These are phyloP conservation scores for Candida glucosophila DNA, from an alignment of 1,139 yeast genomes.

Conservation along the genomic window DNA sequence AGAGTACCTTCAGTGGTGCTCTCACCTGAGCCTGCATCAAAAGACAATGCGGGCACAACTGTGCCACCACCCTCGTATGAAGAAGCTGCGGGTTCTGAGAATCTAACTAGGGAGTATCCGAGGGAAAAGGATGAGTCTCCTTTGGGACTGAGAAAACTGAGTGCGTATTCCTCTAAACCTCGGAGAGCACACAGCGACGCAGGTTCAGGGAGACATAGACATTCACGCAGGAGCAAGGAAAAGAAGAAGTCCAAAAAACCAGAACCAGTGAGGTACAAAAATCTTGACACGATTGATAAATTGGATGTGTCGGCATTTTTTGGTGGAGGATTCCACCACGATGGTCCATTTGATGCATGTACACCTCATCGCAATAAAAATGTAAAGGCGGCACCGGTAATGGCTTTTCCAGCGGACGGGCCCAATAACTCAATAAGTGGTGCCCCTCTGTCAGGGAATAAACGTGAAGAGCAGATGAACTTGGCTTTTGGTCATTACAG, in stretches of 20 bases:
- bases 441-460: slow-evolving; percentile 27
- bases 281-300: slow-evolving; percentile 87
- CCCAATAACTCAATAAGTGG: slow-evolving; percentile 86
- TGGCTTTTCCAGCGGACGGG: slow-evolving; percentile 93
- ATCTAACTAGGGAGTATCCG: slow-evolving; percentile 37
- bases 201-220: slow-evolving; percentile 5
- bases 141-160: slow-evolving; percentile 9
- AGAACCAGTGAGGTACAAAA: slow-evolving; percentile 42
- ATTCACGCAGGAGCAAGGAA: slow-evolving; percentile 5
- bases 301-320: slow-evolving; percentile 91
- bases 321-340: slow-evolving; percentile 96
- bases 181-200: slow-evolving; percentile 10
- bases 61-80: slow-evolving; percentile 54
- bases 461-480: slow-evolving; percentile 49
- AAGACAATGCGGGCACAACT: slow-evolving; percentile 13
- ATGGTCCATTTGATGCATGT: slow-evolving; percentile 98
- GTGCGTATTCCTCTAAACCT: slow-evolving; percentile 10
- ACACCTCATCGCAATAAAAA: slow-evolving; percentile 91
- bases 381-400: slow-evolving; percentile 76
- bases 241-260: slow-evolving; percentile 21
- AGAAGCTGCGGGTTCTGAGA: slow-evolving; percentile 52
- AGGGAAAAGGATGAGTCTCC: slow-evolving; percentile 39
- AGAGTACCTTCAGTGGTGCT: slow-evolving; percentile 29
- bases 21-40: too few relatives aligned
- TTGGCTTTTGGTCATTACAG: slow-evolving; percentile 51